Evolutionary conservation across 2,329 filamentous ascomycete species (phyloP).

Genomic region (Zasmidium citrigriseum): DNA sequence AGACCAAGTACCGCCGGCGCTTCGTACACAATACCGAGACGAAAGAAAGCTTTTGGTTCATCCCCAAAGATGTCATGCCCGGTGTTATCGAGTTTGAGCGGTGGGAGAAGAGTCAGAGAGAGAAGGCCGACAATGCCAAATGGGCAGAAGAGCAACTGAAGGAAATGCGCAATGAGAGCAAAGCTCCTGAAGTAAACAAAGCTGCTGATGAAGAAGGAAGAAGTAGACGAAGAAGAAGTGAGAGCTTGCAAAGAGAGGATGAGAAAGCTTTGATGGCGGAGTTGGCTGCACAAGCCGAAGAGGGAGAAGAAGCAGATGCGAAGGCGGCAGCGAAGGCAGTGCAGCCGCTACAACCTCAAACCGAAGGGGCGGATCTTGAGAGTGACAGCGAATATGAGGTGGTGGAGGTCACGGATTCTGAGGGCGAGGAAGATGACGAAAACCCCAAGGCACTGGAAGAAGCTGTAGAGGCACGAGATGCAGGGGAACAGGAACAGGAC

Average conservation of each 20-base stretch:
- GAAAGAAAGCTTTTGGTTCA: slow-evolving; percentile 91
- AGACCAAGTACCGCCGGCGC: slow-evolving; percentile 82
- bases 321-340: slow-evolving; percentile 39
- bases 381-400: slow-evolving; percentile 74
- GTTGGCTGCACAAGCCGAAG: slow-evolving; percentile 28
- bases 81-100: slow-evolving; percentile 68
- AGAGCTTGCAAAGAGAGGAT: slow-evolving; percentile 37
- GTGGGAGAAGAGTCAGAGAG: slow-evolving; percentile 70
- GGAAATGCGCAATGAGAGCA: slow-evolving; percentile 27
- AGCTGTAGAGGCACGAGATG: slow-evolving; percentile 38
- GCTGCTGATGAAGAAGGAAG: slow-evolving; percentile 20
- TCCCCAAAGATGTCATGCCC: slow-evolving; percentile 82
- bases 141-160: slow-evolving; percentile 35
- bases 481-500: slow-evolving; percentile 57
- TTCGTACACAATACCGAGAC: slow-evolving; percentile 89
- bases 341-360: slow-evolving; percentile 21
- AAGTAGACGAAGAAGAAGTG: slow-evolving; percentile 27
- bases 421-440: slow-evolving; percentile 43
- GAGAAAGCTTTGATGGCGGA: slow-evolving; percentile 38
- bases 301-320: slow-evolving; percentile 59
- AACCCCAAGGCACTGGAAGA: slow-evolving; percentile 48
- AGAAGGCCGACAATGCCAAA: slow-evolving; percentile 35
- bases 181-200: slow-evolving; percentile 21
- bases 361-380: slow-evolving; percentile 28
- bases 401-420: slow-evolving; percentile 68